Evolutionary conservation across 2,329 filamentous ascomycete species (phyloP), one percentile per base, ranked within the genome.

Genomic region (Akanthomyces dipterigenus): DNA sequence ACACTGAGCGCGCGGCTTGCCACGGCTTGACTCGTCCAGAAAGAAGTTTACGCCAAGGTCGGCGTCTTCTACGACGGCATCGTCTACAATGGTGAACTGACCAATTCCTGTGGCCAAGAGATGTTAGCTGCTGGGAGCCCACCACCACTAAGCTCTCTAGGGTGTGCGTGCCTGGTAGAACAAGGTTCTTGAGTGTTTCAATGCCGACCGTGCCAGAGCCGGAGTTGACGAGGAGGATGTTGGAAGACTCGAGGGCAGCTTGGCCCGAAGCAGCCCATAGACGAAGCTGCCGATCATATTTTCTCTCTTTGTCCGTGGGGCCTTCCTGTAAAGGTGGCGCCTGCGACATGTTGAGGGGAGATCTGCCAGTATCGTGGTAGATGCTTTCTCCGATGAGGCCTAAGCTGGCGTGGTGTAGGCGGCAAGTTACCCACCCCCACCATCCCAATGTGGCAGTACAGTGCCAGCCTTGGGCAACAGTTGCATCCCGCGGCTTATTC

Each of bases 1-100:
- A 70, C 89, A 87, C 71, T 91, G 83, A 1, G 93, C 91, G 66
- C 95, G 86, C 28, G 86, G 86, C 69, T 87, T 87, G 58, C 92
- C 93, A 42, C 96, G 72, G 65, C 86, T 88, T 54, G 81, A 78
- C 67, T 95, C 86, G 64, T 96, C 91, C 0, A 99, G 80, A 70
- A 99, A 99, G 81, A 99, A 99, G 76, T 99, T 99, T 64, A 97
- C 88, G 5, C 96, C 95, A 45, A 99, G 79, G 69, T 99, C 95
- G 46, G 86, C 81, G 67, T 96, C 88, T 1, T 79, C 80, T n/a
- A 99, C 93, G 2, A 82, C 73, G 1, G 86, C 84, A 7, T 89
- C 86, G 69, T 99, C 95, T 57, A 89, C 88, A 64, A 99, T 96
- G 0, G 91, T 96, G 73, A 97, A 99, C 28, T 86, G 85, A 9